phyloP scores from a whole-genome alignment of 768 basidiomycete genomes.

The Rhodotorula sphaerocarpa region DNA sequence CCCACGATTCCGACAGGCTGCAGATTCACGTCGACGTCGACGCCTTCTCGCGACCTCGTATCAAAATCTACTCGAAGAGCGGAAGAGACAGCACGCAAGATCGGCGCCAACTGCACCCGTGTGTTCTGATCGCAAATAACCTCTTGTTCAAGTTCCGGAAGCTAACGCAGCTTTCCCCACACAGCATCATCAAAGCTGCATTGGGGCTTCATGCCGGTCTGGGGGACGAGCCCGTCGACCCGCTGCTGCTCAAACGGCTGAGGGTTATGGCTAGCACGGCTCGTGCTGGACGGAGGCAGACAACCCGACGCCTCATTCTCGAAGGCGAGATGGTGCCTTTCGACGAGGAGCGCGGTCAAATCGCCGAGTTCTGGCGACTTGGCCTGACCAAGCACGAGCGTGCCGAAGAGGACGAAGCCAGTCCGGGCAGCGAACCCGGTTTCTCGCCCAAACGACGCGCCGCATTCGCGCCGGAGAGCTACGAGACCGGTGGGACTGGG shows the following conservation, averaged over 20 bases:
- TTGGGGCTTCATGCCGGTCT: constrained; percentile 48
- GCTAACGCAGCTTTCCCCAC: constrained; percentile 41
- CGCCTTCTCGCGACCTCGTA: constrained; percentile 45
- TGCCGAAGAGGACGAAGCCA: not conserved
- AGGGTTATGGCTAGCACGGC: not conserved
- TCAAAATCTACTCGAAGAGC: constrained; percentile 82
- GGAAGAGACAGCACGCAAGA: constrained; percentile 72
- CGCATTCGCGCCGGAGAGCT: not conserved
- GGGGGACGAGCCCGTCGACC: constrained; percentile 6
- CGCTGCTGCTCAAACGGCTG: not conserved
- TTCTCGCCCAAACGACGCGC: not conserved
- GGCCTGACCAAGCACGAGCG: not conserved
- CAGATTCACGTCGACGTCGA: constrained; percentile 71
- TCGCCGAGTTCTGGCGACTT: constrained; percentile 57
- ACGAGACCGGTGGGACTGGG: constrained; percentile 17
- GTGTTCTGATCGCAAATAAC: not conserved
- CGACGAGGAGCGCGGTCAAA: constrained; percentile 51
- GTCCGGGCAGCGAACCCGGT: no score
- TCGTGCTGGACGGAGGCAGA: no score
- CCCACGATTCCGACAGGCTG: constrained; percentile 46
- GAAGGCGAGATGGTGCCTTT: constrained; percentile 91
- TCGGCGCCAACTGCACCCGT: constrained; percentile 43
- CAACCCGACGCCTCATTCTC: constrained; percentile 44
- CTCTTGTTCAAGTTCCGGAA: not conserved
- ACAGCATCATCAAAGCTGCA: constrained; percentile 56